Conservation (phyloP, 2,329 filamentous ascomycete species). For the Metarhizium brunneum region DNA sequence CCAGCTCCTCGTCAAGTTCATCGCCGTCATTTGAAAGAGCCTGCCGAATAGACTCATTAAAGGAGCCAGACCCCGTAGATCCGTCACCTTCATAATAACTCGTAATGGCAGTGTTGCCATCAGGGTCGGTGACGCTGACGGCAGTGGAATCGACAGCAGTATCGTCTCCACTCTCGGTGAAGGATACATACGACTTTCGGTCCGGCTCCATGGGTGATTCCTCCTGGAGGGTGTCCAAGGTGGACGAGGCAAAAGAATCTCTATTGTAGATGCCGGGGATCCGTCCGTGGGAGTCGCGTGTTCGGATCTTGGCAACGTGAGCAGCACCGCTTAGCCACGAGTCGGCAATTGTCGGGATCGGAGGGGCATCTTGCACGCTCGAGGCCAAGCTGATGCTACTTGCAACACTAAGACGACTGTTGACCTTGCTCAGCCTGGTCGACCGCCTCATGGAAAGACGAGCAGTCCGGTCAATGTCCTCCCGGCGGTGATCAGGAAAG, state of each 20-base stretch:
- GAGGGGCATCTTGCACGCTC: constrained; percentile 84
- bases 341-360: constrained; percentile 91
- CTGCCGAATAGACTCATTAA: constrained; percentile 69
- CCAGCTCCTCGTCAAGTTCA: constrained; percentile 79
- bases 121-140: constrained; percentile 69
- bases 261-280: constrained; percentile 45
- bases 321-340: constrained; percentile 61
- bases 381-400: constrained; percentile 92
- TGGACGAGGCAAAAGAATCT: constrained; percentile 81
- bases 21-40: constrained; percentile 86
- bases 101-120: constrained; percentile 58
- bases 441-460: constrained; percentile 87
- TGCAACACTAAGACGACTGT: constrained; percentile 85
- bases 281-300: constrained; percentile 40
- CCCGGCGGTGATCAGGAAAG: constrained; percentile 89
- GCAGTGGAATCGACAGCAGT: constrained; percentile 32
- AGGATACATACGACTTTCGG: constrained; percentile 92
- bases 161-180: constrained; percentile 65
- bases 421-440: constrained; percentile 81
- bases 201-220: constrained; percentile 81
- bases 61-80: constrained; percentile 61
- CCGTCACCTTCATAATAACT: constrained; percentile 81
- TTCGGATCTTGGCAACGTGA: constrained; percentile 28
- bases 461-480: constrained; percentile 92
- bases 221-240: constrained; percentile 83